Percentiles rank a stretch among this genome's conserved stretches.
These are phyloP conservation scores for Scheffersomyces stambukii DNA, from an alignment of 1,139 yeast species.

Conservation along the genomic window DNA sequence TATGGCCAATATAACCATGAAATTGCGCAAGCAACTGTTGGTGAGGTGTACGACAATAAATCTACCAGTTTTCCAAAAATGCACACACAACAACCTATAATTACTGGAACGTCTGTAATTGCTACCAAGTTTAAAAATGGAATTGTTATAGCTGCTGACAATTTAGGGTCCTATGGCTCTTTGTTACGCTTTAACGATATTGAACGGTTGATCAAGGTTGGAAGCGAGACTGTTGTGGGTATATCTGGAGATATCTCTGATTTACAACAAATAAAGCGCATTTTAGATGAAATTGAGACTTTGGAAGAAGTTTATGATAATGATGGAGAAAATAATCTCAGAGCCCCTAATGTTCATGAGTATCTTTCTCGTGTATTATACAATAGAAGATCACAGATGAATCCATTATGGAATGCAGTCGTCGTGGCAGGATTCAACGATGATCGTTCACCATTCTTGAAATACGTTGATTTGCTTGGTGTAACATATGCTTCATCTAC, in stretches of 20 bases:
- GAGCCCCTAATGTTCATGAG: constrained; percentile 85
- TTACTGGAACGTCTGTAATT: constrained; percentile 94
- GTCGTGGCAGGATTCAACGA: constrained; percentile 87
- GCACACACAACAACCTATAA: constrained; percentile 91
- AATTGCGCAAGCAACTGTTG: constrained; percentile 55
- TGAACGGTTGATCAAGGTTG: constrained; percentile 81
- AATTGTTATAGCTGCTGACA: constrained; percentile 91
- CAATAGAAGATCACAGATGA: constrained; percentile 84
- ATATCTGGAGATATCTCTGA: constrained; percentile 94
- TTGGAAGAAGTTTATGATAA: constrained; percentile 76
- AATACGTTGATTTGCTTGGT: constrained; percentile 87
- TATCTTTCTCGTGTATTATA: constrained; percentile 83
- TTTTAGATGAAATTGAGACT: constrained; percentile 70
- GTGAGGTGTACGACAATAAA: constrained; percentile 15
- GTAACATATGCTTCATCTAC: constrained; percentile 87
- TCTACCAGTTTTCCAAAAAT: constrained; percentile 54
- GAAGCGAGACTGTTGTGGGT: constrained; percentile 85
- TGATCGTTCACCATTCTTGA: constrained; percentile 62
- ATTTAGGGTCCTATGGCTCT: constrained; percentile 90
- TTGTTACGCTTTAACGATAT: constrained; percentile 80
- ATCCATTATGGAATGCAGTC: constrained; percentile 94
- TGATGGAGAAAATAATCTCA: constrained; percentile 67
- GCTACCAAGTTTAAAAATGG: constrained; percentile 90
- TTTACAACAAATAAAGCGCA: constrained; percentile 74
- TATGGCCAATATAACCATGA: constrained; percentile 76